These are phyloP conservation scores for Colletotrichum abscissum DNA, from an alignment of 2,329 filamentous ascomycete species.

Conservation along the genomic window DNA sequence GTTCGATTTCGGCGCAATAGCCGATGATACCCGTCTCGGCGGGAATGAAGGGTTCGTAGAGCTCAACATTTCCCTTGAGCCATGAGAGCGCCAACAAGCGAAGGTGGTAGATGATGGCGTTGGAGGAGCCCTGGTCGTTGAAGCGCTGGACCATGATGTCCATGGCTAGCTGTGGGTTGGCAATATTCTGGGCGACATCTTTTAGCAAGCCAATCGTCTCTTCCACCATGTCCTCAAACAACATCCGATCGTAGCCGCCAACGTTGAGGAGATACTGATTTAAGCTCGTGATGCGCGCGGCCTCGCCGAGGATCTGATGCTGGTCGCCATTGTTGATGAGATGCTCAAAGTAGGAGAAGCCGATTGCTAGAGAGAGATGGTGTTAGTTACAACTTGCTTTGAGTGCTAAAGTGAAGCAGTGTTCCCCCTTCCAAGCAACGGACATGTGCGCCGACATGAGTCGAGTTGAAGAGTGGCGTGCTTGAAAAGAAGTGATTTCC, in stretches of 20 bases:
- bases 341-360: constrained; percentile 92
- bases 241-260: constrained; percentile 76
- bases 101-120: constrained; percentile 86
- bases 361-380: constrained; percentile 73
- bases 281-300: constrained; percentile 76
- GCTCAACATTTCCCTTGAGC: constrained; percentile 78
- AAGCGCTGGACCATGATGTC: constrained; percentile 72
- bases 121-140: constrained; percentile 76
- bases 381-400: constrained; percentile 11
- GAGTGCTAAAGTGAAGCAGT: not conserved
- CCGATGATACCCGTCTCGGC: constrained; percentile 69
- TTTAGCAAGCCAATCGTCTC: constrained; percentile 77
- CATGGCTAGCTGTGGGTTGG: constrained; percentile 68
- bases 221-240: constrained; percentile 87
- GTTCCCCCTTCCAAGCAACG: not conserved
- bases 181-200: constrained; percentile 69
- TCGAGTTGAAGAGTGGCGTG: not conserved
- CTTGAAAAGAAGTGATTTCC: not conserved
- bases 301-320: constrained; percentile 75
- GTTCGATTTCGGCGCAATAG: constrained; percentile 80
- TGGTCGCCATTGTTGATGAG: constrained; percentile 76
- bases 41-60: constrained; percentile 79
- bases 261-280: constrained; percentile 76
- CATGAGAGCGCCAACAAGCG: constrained; percentile 86
- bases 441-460: not conserved